These are phyloP conservation scores for Babjeviella inositovora DNA, from an alignment of 805 yeast genomes.

Conservation along the genomic window DNA sequence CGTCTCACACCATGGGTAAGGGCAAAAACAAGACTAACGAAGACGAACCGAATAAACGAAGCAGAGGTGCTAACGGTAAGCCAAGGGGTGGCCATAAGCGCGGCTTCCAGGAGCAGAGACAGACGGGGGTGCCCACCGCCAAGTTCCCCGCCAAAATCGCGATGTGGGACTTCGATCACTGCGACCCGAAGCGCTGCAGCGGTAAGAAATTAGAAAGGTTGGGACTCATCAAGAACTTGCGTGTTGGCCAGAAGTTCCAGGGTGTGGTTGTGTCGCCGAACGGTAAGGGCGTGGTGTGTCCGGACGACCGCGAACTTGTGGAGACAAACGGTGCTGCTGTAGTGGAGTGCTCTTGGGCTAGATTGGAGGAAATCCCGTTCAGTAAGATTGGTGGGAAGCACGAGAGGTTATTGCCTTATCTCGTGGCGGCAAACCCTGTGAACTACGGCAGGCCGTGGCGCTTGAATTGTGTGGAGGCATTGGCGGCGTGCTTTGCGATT, in stretches of 20 bases:
- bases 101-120: constrained; percentile 11
- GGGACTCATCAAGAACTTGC: constrained; percentile 62
- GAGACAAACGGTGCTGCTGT: constrained; percentile 87
- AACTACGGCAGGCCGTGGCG: constrained; percentile 96
- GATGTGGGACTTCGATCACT: constrained; percentile 99
- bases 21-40: constrained; percentile 35
- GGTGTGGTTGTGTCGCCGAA: constrained; percentile 91
- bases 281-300: constrained; percentile 82
- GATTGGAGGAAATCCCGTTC: constrained; percentile 95
- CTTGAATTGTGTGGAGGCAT: constrained; percentile 90
- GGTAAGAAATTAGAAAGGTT: constrained; percentile 87
- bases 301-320: constrained; percentile 65
- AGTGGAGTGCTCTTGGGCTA: constrained; percentile 97
- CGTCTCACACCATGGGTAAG: constrained; percentile 30
- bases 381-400: constrained; percentile 79
- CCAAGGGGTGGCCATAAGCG: constrained; percentile 33
- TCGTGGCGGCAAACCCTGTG: constrained; percentile 94
- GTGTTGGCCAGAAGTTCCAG: constrained; percentile 87
- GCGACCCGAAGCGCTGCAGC: constrained; percentile 95
- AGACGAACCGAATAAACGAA: constrained; percentile 11
- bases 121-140: constrained; percentile 5
- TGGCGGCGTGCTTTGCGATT: constrained; percentile 93
- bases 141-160: constrained; percentile 76
- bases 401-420: constrained; percentile 77
- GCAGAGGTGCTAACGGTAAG: constrained; percentile 34